phyloP scores from a whole-genome alignment of 331 rosid species.

The Acacia concinna region DNA sequence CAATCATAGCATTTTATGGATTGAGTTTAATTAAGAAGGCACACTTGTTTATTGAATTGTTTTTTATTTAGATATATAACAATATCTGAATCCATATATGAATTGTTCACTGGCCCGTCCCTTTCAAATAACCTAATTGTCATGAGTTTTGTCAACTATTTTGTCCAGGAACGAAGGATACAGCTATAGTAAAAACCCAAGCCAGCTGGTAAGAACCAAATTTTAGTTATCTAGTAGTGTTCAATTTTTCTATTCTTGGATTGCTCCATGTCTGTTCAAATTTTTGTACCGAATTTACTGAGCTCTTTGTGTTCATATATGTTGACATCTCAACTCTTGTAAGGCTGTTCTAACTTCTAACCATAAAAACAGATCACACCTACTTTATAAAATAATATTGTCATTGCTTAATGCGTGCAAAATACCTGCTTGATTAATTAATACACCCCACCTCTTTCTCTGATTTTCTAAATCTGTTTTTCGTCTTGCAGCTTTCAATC shows the following conservation, averaged over 20 bases:
- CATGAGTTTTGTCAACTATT: not conserved
- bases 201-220: not conserved
- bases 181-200: not conserved
- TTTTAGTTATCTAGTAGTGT: not conserved
- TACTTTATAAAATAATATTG: not conserved
- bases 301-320: slow-evolving; percentile 4
- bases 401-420: slow-evolving; percentile 1
- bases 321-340: slow-evolving; percentile 41
- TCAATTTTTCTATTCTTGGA: not conserved
- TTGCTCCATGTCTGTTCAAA: not conserved
- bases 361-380: slow-evolving; percentile 6
- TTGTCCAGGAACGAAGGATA: not conserved
- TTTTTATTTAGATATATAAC: not conserved
- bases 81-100: not conserved
- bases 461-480: not conserved
- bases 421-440: not conserved
- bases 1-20: not conserved
- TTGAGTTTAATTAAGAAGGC: not conserved
- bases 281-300: not conserved
- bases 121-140: not conserved
- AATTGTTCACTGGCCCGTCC: not conserved
- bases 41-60: not conserved
- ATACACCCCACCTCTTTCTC: not conserved
- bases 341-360: slow-evolving; percentile 11
- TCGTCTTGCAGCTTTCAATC: not conserved